These are phyloP conservation scores for Hyphopichia wangnamkhiaoensis DNA, from an alignment of 1,139 yeast species.

Conservation along the genomic window DNA sequence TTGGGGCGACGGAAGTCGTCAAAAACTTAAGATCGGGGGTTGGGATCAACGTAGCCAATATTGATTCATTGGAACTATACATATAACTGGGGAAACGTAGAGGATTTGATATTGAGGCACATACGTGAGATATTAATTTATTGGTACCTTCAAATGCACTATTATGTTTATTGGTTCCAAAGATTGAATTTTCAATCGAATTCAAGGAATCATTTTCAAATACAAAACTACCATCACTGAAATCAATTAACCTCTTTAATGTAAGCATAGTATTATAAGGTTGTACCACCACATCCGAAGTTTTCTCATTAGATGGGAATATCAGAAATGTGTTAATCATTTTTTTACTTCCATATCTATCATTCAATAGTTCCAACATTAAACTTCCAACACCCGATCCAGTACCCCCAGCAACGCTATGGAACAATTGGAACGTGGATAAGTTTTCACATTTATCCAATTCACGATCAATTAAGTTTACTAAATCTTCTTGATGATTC, in stretches of 20 bases:
- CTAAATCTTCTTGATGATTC: conserved; percentile 64
- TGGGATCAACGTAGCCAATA: conserved; percentile 81
- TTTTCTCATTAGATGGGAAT: conserved; percentile 73
- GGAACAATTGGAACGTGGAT: conserved; percentile 87
- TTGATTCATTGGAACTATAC: conserved; percentile 83
- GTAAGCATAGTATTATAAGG: conserved; percentile 91
- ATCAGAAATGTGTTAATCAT: conserved; percentile 82
- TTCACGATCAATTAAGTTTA: conserved; percentile 87
- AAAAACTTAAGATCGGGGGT: conserved; percentile 88
- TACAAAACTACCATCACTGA: conserved; percentile 82
- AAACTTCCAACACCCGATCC: conserved; percentile 95
- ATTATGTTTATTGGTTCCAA: conserved; percentile 25
- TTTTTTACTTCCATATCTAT: conserved; percentile 77
- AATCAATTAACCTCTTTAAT: conserved; percentile 74
- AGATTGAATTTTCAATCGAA: conserved; percentile 57
- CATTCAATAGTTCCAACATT: conserved; percentile 74
- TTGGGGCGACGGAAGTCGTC: conserved; percentile 86
- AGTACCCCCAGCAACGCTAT: conserved; percentile 98
- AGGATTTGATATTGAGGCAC: conserved; percentile 85
- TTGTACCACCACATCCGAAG: conserved; percentile 94
- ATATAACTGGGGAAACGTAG: conserved; percentile 89
- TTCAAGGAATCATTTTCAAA: conserved; percentile 88
- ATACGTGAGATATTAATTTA: conserved; percentile 80
- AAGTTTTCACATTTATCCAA: conserved; percentile 88
- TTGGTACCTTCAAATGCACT: conserved; percentile 74